Conservation (phyloP, 148 eudicot species). For the Rhododendron williamsianum region DNA sequence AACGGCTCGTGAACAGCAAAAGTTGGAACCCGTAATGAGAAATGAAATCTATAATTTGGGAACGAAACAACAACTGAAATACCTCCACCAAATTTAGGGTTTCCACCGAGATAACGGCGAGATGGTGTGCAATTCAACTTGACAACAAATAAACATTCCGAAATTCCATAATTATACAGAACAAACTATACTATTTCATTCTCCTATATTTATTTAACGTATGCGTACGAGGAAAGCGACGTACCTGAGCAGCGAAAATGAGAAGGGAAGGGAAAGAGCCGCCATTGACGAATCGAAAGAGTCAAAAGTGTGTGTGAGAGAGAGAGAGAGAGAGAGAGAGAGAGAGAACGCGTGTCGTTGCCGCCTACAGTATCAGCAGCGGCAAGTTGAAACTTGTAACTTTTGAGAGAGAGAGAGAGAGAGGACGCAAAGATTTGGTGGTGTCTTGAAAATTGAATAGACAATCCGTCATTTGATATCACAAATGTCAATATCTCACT, state of each 20-base stretch:
- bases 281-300: background rate
- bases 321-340: background rate
- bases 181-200: background rate
- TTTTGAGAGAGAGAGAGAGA: background rate
- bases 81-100: constrained; percentile 9
- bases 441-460: no score
- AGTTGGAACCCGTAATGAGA: no score
- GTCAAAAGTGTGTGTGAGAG: background rate
- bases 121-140: background rate
- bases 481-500: no score
- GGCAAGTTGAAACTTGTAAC: background rate
- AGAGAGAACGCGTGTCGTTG: background rate
- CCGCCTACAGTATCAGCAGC: constrained; percentile 5
- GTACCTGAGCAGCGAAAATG: background rate
- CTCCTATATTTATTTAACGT: background rate
- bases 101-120: background rate
- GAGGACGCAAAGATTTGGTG: background rate
- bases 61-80: background rate
- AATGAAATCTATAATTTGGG: background rate
- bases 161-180: background rate
- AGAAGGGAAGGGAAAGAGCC: background rate
- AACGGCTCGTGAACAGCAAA: background rate
- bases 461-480: no score
- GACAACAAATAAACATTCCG: background rate
- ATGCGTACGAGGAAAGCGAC: background rate